phyloP scores from a whole-genome alignment of 179 eudicot genomes.

The Nepenthes alata region DNA sequence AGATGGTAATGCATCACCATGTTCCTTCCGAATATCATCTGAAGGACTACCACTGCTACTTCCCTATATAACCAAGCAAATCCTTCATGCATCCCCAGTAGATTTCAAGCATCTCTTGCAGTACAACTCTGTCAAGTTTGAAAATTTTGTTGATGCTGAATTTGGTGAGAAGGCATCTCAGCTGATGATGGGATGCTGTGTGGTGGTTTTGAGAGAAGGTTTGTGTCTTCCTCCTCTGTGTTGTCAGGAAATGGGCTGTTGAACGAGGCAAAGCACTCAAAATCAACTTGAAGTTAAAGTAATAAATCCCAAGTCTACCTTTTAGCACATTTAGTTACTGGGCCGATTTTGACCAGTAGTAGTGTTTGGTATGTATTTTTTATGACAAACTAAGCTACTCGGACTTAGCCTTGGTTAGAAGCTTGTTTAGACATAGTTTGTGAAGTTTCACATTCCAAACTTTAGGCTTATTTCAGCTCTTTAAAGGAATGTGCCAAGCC shows the following conservation, averaged over 20 bases:
- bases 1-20: slow-evolving; percentile 58
- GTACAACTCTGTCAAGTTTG: slow-evolving; percentile 57
- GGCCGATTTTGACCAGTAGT: too few relatives aligned
- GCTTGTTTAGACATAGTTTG: neutral
- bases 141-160: slow-evolving; percentile 64
- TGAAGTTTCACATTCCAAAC: neutral
- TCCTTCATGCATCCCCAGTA: slow-evolving; percentile 41
- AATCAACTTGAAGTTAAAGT: neutral
- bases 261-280: too few relatives aligned
- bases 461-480: neutral
- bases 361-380: too few relatives aligned
- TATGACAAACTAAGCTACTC: too few relatives aligned
- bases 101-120: slow-evolving; percentile 88
- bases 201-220: slow-evolving; percentile 67
- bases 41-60: slow-evolving; percentile 88
- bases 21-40: slow-evolving; percentile 81
- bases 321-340: too few relatives aligned
- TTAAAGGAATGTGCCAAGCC: neutral
- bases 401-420: too few relatives aligned
- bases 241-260: neutral
- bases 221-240: slow-evolving; percentile 8
- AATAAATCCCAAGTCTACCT: neutral
- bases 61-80: slow-evolving; percentile 80
- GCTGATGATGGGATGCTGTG: slow-evolving; percentile 68
- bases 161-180: slow-evolving; percentile 51